These are phyloP conservation scores for Colletotrichum aenigma DNA, from an alignment of 2,329 filamentous ascomycete species.

Conservation along the genomic window DNA sequence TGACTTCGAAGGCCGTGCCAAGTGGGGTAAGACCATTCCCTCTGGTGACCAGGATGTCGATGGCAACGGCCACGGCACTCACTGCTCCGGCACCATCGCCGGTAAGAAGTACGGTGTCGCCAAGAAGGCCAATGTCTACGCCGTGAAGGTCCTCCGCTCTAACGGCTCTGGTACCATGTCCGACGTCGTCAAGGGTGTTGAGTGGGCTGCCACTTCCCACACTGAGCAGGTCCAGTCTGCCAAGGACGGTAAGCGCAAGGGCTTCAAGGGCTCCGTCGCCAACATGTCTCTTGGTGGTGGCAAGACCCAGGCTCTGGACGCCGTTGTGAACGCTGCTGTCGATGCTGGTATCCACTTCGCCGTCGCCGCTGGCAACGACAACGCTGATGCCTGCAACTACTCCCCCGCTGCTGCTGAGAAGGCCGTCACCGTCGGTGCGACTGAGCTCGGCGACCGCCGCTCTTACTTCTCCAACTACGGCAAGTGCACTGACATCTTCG, in stretches of 20 bases:
- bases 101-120: constrained; percentile 99
- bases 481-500: constrained; percentile 99
- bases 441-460: constrained; percentile 90
- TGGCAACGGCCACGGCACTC: constrained; percentile 97
- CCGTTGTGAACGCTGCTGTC: constrained; percentile 92
- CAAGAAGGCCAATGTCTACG: constrained; percentile 97
- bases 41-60: constrained; percentile 82
- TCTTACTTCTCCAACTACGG: constrained; percentile 99
- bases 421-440: constrained; percentile 95
- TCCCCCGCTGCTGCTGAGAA: constrained; percentile 91
- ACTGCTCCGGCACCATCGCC: constrained; percentile 97
- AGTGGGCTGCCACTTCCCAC: constrained; percentile 88
- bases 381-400: constrained; percentile 99
- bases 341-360: constrained; percentile 94
- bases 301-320: constrained; percentile 91
- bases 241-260: constrained; percentile 89
- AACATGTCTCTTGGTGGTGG: constrained; percentile 99
- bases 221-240: constrained; percentile 74
- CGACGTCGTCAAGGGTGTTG: constrained; percentile 97
- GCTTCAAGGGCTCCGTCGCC: constrained; percentile 98
- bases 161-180: constrained; percentile 99
- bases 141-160: constrained; percentile 97
- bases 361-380: constrained; percentile 98
- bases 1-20: constrained; percentile 94
- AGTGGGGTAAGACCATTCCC: constrained; percentile 98